Conservation (phyloP, 192 early-diverging fungal genomes). For the Pecoramyces ruminantium region DNA sequence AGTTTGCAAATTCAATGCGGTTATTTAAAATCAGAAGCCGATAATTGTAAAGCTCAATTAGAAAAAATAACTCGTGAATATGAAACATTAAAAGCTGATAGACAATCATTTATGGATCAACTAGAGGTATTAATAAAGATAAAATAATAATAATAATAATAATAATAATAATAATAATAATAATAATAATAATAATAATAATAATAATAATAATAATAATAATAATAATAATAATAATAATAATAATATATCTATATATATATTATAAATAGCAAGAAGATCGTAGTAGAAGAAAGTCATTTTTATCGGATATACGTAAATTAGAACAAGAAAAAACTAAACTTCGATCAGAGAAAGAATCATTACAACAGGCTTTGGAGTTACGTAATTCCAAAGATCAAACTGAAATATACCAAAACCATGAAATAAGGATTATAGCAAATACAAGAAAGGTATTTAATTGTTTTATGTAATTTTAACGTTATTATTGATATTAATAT, state of each 20-base stretch:
- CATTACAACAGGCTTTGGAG: constrained; percentile 13
- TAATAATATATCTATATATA: too few relatives aligned
- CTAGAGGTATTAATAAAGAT: neutral
- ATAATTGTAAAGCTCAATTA: neutral
- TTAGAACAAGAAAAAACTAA: neutral
- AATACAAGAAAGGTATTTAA: constrained; percentile 20
- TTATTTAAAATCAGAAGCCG: neutral
- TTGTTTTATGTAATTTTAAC: too few relatives aligned
- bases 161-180: too few relatives aligned
- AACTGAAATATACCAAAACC: constrained; percentile 5
- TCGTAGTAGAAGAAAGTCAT: neutral
- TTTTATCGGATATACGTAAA: neutral
- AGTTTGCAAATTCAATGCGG: neutral
- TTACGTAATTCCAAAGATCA: constrained; percentile 1
- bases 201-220: too few relatives aligned
- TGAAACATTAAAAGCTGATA: neutral
- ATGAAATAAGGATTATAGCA: constrained; percentile 20
- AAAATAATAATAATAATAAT: too few relatives aligned
- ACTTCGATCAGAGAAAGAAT: neutral
- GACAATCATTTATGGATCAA: neutral
- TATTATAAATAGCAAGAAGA: neutral
- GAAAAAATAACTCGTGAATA: neutral
- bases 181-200: too few relatives aligned
- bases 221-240: too few relatives aligned
- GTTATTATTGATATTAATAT: too few relatives aligned